These are phyloP conservation scores for Triangularia verruculosa DNA, from an alignment of 2,329 filamentous ascomycete genomes.

Conservation along the genomic window DNA sequence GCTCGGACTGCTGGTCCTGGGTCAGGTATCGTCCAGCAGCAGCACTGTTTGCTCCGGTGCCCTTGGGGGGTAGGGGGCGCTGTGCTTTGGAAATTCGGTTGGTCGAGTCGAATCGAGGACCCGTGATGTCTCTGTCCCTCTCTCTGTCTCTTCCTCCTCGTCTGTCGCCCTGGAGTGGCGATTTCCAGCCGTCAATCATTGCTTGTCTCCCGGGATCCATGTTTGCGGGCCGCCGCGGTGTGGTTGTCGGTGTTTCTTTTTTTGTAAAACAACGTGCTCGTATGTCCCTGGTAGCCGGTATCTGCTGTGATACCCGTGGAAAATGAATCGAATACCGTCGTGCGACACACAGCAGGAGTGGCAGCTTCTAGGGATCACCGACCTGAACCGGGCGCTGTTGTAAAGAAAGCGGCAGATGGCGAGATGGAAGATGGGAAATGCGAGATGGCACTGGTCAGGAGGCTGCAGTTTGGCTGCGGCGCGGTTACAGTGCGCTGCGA, in stretches of 20 bases:
- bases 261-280: neutral
- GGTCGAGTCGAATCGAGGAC: conserved; percentile 53
- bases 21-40: conserved; percentile 51
- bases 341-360: neutral
- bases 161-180: conserved; percentile 31
- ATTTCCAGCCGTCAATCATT: conserved; percentile 50
- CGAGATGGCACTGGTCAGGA: neutral
- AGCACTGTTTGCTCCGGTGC: conserved; percentile 8
- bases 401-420: neutral
- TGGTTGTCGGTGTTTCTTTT: neutral
- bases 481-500: neutral
- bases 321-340: neutral
- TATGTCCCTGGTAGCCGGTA: neutral
- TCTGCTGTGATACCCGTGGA: neutral
- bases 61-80: conserved; percentile 32
- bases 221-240: neutral
- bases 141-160: conserved; percentile 46
- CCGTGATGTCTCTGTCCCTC: conserved; percentile 50
- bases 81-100: conserved; percentile 56
- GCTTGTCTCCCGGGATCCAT: conserved; percentile 57
- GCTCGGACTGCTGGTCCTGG: conserved; percentile 72
- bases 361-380: neutral
- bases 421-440: neutral
- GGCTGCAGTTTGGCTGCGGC: neutral
- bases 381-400: neutral